phyloP scores from a whole-genome alignment of 2,329 filamentous ascomycete species.

The Calonectria henricotiae region DNA sequence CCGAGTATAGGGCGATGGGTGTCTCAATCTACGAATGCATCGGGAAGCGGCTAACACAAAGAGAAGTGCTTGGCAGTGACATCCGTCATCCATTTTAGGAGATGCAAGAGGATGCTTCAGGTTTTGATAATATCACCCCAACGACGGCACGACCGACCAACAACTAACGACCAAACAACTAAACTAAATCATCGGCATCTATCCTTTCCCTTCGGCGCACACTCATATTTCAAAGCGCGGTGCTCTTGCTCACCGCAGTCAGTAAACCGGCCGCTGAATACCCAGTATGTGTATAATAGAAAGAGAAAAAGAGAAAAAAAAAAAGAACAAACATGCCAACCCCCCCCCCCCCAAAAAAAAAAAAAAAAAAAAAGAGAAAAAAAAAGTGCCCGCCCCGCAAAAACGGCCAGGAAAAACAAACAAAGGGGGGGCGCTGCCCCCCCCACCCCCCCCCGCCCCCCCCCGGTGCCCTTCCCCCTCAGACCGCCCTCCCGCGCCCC shows the following conservation, averaged over 20 bases:
- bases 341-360: too few relatives aligned
- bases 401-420: constrained; percentile 15
- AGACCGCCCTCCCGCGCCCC: too few relatives aligned
- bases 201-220: not conserved
- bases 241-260: constrained; percentile 14
- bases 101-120: constrained; percentile 4
- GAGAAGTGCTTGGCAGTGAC: constrained; percentile 20
- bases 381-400: constrained; percentile 1
- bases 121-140: constrained; percentile 19
- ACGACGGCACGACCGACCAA: not conserved
- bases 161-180: not conserved
- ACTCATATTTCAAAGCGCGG: constrained; percentile 28
- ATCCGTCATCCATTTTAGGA: constrained; percentile 23
- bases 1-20: constrained; percentile 12
- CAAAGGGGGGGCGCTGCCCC: constrained; percentile 8
- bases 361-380: not conserved
- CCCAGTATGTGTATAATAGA: not conserved
- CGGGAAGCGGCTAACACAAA: not conserved
- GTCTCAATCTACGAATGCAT: constrained; percentile 37
- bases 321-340: not conserved
- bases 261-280: constrained; percentile 4
- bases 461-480: too few relatives aligned
- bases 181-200: not conserved
- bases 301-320: not conserved
- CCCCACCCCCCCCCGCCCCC: too few relatives aligned